Evolutionary conservation across 768 basidiomycete species (phyloP).

Genomic region (Leccinum truebloodii): DNA sequence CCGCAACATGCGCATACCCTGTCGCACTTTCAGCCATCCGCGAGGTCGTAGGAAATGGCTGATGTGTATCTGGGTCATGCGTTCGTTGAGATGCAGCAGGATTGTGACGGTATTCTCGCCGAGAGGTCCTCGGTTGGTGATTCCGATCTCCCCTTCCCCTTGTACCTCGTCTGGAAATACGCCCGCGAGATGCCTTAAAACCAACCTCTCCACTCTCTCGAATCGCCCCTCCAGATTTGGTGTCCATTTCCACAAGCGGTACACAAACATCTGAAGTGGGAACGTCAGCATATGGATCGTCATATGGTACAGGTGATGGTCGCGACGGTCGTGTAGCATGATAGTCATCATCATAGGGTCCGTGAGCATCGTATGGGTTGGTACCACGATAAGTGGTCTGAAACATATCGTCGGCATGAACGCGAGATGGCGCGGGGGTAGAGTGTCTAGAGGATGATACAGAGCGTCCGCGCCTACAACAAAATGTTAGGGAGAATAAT

Average conservation of each 20-base stretch:
- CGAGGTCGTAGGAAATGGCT: constrained; percentile 46
- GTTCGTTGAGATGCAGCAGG: constrained; percentile 26
- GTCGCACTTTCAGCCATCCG: constrained; percentile 44
- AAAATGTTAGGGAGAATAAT: constrained; percentile 2
- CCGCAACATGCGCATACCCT: constrained; percentile 44
- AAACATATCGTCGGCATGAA: constrained; percentile 55
- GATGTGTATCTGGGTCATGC: constrained; percentile 32
- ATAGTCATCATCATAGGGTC: constrained; percentile 70
- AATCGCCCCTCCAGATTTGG: constrained; percentile 20
- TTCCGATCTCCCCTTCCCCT: constrained; percentile 29
- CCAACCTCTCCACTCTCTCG: constrained; percentile 20
- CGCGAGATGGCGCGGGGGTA: constrained; percentile 54
- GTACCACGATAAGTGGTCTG: constrained; percentile 47
- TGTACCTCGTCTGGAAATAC: constrained; percentile 27
- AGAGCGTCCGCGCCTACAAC: constrained; percentile 53
- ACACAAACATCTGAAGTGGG: constrained; percentile 31
- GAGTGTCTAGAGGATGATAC: constrained; percentile 53
- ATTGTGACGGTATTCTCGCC: constrained; percentile 17
- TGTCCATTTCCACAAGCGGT: not conserved
- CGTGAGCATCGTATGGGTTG: constrained; percentile 66
- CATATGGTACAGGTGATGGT: constrained; percentile 71
- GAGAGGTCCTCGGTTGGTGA: constrained; percentile 19
- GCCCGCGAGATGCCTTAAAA: constrained; percentile 11
- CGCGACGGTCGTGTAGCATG: constrained; percentile 52
- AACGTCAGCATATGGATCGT: constrained; percentile 71